Evolutionary conservation across 2,329 filamentous ascomycete species (phyloP).

Genomic region (Colletotrichum camelliae): DNA sequence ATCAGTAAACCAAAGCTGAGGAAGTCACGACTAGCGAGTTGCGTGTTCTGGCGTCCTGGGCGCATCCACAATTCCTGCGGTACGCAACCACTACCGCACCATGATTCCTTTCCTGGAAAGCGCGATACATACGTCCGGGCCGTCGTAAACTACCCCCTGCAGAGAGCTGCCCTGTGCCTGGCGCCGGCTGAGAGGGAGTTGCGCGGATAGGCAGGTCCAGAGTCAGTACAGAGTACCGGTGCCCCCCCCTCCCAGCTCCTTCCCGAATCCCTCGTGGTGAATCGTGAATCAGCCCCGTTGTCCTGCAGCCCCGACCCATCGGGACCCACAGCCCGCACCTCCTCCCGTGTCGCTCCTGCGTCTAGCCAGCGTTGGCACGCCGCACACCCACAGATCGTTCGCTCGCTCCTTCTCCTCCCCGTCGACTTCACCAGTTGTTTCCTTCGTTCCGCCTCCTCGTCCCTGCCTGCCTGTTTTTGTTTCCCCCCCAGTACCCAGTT

Average conservation of each 20-base stretch:
- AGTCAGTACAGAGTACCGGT: background rate
- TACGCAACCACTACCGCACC: background rate
- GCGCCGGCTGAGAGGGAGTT: background rate
- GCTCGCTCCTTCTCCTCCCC: slow-evolving; percentile 10
- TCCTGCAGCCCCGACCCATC: slow-evolving; percentile 4
- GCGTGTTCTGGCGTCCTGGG: background rate
- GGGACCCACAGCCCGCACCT: slow-evolving; percentile 7
- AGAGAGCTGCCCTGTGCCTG: background rate
- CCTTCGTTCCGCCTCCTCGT: slow-evolving; percentile 1
- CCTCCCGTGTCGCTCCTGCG: background rate
- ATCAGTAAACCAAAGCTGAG: background rate
- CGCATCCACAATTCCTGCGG: background rate
- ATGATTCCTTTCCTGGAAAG: slow-evolving; percentile 14
- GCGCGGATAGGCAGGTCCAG: background rate
- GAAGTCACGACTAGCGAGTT: background rate
- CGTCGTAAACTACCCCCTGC: background rate
- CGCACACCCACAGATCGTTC: background rate
- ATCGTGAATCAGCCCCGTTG: slow-evolving; percentile 15
- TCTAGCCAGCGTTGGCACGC: background rate
- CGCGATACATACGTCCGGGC: slow-evolving; percentile 15
- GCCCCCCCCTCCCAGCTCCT: background rate
- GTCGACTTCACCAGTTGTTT: slow-evolving; percentile 12
- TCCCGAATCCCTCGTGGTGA: slow-evolving; percentile 16
- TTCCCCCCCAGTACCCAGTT: slow-evolving; percentile 11
- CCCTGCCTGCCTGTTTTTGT: background rate